Conservation (phyloP, 1,284 basidiomycete genomes). For the Ustilago loliicola region DNA sequence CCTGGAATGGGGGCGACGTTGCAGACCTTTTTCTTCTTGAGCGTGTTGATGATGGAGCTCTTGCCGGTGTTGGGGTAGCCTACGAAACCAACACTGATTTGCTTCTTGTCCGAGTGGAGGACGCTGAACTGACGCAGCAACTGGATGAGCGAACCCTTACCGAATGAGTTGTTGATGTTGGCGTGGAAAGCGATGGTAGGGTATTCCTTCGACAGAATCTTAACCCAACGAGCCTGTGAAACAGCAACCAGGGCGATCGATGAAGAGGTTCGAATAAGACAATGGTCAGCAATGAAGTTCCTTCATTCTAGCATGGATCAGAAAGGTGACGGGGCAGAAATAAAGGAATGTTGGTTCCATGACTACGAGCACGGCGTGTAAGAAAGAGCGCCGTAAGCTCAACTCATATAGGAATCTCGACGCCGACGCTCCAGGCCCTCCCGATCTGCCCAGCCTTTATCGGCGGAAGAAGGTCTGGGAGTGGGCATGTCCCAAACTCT, state of each 20-base stretch:
- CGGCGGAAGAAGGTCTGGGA: slow-evolving; percentile 69
- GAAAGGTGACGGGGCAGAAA: neutral
- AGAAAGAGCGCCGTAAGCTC: slow-evolving; percentile 54
- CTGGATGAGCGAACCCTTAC: slow-evolving; percentile 97
- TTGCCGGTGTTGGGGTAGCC: slow-evolving; percentile 99
- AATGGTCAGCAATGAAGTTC: slow-evolving; percentile 27
- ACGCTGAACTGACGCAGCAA: slow-evolving; percentile 96
- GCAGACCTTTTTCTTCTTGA: slow-evolving; percentile 98
- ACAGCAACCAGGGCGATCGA: slow-evolving; percentile 14
- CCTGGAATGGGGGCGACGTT: slow-evolving; percentile 96
- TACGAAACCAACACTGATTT: slow-evolving; percentile 97
- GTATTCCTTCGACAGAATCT: slow-evolving; percentile 92
- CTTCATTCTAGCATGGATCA: neutral
- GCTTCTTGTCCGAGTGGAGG: slow-evolving; percentile 98
- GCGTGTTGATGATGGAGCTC: slow-evolving; percentile 96
- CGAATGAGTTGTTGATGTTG: slow-evolving; percentile 98
- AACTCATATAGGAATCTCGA: slow-evolving; percentile 65
- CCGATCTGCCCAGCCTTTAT: slow-evolving; percentile 66
- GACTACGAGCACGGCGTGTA: slow-evolving; percentile 63
- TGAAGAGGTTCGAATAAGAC: neutral
- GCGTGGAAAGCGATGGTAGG: slow-evolving; percentile 99
- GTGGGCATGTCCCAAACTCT: slow-evolving; percentile 59
- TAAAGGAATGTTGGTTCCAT: slow-evolving; percentile 58
- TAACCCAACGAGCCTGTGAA: slow-evolving; percentile 90
- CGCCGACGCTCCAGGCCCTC: slow-evolving; percentile 62